Base-by-base conservation (phyloP, 2,329 filamentous ascomycete species). In the Bipolaris oryzae region DNA sequence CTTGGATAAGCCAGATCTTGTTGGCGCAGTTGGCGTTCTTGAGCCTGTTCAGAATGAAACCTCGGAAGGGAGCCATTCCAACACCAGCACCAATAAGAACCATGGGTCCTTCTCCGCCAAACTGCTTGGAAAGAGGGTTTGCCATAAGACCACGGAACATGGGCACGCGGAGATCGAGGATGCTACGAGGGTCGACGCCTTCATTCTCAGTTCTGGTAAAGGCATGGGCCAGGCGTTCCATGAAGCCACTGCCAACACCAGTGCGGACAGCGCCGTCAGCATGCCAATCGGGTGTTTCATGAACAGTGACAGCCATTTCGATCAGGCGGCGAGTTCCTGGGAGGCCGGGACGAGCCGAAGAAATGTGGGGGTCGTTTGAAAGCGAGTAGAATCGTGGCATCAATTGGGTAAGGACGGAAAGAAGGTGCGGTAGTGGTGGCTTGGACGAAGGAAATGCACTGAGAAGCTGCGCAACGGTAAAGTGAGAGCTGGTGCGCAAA, bases 141-240 rank as follows among this genome's bases (percentile, higher is more conserved):
- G 92, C 89, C 95, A 99, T 99, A 41, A 99, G 82, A 0, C 95
- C 95, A 71, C 96, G 92, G 85, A 99, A 99, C 91, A 99, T 97
- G 68, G 95, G 95, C 5, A 98, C 82, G 66, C 91, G 87, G 15
- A 98, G 73, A 64, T 92, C 85, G 2, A 86, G 78, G 21, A 79
- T 69, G 31, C 73, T 64, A 49, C 71, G 67, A 10, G 74, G 78
- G 55, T 82, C 79, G 33, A 80, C 73, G 78, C 82, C 46, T 78
- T 82, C 78, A 33, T 82, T 78, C 72, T 91, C 86, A 0, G 89
- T 87, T 13, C 85, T 83, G 66, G 94, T 84, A 72, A 90, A 90
- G 63, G 84, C 83, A 37, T 84, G 83, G 0, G 95, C 93, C 69
- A 96, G 85, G 31, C 92, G 87, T 77, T 98, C 93, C 69, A 99